Evolutionary conservation across 1,284 basidiomycete genomes (phyloP).

Genomic region (Veloboletus limbatus): DNA sequence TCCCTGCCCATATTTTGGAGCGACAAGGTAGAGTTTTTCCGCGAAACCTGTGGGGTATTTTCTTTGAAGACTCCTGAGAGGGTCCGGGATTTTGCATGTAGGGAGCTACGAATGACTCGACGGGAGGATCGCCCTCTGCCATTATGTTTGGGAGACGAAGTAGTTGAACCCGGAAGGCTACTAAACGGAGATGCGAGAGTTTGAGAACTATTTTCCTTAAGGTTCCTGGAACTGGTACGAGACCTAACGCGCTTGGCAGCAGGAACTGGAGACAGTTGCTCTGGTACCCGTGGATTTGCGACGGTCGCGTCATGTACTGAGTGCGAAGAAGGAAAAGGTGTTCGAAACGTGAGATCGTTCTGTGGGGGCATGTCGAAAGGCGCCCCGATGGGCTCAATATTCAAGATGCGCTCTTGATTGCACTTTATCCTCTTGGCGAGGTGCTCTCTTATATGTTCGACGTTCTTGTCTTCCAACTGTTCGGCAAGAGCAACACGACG

Average conservation of each 20-base stretch:
- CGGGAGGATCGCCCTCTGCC: constrained; percentile 4
- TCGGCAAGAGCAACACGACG: constrained; percentile 33
- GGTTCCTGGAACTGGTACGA: constrained; percentile 43
- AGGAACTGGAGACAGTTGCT: constrained; percentile 43
- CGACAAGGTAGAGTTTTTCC: constrained; percentile 21
- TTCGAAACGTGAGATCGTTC: constrained; percentile 16
- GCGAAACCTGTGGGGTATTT: constrained; percentile 12
- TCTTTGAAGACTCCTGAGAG: constrained; percentile 23
- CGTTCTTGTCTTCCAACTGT: constrained; percentile 20
- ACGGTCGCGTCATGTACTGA: constrained; percentile 5
- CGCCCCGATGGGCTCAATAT: not conserved
- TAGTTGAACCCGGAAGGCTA: constrained; percentile 43
- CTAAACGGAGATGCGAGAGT: constrained; percentile 35
- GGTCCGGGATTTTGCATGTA: constrained; percentile 24
- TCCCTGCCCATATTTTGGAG: constrained; percentile 10
- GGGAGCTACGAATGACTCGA: constrained; percentile 12
- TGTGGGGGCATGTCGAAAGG: not conserved
- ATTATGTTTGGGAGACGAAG: constrained; percentile 39
- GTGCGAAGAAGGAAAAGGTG: constrained; percentile 20
- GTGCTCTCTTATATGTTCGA: constrained; percentile 15
- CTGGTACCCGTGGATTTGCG: constrained; percentile 13
- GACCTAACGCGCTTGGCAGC: constrained; percentile 43
- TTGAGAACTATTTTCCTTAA: constrained; percentile 44
- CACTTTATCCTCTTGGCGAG: constrained; percentile 26
- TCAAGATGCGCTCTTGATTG: constrained; percentile 7